phyloP scores from a whole-genome alignment of 2,329 filamentous ascomycete species.

The Corinectria fuckeliana region DNA sequence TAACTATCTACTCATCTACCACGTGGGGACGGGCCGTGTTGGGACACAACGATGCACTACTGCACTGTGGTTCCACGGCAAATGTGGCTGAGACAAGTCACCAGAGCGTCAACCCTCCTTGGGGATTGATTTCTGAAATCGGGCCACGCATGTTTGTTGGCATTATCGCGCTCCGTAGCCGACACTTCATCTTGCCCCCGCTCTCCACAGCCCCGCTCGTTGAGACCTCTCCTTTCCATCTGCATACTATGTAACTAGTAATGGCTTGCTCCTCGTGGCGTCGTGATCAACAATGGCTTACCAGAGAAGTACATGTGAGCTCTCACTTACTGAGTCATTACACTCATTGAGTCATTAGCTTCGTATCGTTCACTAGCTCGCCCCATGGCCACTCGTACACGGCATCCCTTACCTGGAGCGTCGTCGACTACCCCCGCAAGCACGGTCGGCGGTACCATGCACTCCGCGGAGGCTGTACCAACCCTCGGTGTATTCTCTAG shows the following conservation, averaged over 20 bases:
- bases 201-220: not conserved
- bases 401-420: slow-evolving; percentile 37
- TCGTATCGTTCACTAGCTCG: not conserved
- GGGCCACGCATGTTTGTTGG: not conserved
- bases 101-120: no score
- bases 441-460: slow-evolving; percentile 41
- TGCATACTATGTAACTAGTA: no score
- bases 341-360: no score
- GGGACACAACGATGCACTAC: not conserved
- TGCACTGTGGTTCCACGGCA: not conserved
- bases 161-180: not conserved
- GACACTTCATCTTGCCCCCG: not conserved
- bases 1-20: no score
- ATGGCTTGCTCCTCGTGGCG: not conserved
- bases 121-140: no score
- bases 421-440: slow-evolving; percentile 38
- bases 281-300: not conserved
- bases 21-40: not conserved
- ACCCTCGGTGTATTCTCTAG: no score
- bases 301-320: not conserved
- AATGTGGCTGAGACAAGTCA: no score
- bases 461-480: slow-evolving; percentile 39
- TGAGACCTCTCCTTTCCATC: not conserved
- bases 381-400: slow-evolving; percentile 19
- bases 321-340: not conserved